These are phyloP conservation scores for Dactylellina parvicollis DNA, from an alignment of 2,329 filamentous ascomycete genomes.

Conservation along the genomic window DNA sequence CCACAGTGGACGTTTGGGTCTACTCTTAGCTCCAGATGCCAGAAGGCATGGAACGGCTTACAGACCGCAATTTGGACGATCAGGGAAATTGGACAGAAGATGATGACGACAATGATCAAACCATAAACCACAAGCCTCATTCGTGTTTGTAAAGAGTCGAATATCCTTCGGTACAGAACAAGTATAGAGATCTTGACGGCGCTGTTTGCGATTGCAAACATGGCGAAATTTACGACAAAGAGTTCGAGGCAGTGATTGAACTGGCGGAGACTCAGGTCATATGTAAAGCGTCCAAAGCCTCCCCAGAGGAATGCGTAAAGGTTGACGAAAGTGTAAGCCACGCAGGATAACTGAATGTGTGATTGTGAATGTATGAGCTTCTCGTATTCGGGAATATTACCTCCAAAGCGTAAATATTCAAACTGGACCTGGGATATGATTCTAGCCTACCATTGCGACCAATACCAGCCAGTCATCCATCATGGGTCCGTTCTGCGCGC, in stretches of 20 bases:
- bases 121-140: slow-evolving; percentile 20
- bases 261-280: slow-evolving; percentile 18
- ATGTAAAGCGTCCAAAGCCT: slow-evolving; percentile 21
- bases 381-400: neutral
- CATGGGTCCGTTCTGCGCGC: slow-evolving; percentile 6
- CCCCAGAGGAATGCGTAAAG: slow-evolving; percentile 29
- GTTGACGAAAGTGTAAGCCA: slow-evolving; percentile 25
- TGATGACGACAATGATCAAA: neutral
- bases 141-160: slow-evolving; percentile 29
- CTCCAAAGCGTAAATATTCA: neutral
- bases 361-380: neutral
- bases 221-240: slow-evolving; percentile 12
- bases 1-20: slow-evolving; percentile 17
- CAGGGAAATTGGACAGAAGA: slow-evolving; percentile 28
- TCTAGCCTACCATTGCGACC: slow-evolving; percentile 10
- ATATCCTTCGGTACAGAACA: slow-evolving; percentile 17
- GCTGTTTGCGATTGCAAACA: slow-evolving; percentile 22
- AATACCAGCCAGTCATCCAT: slow-evolving; percentile 28
- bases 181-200: slow-evolving; percentile 28
- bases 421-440: neutral
- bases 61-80: slow-evolving; percentile 4
- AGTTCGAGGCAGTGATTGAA: slow-evolving; percentile 21
- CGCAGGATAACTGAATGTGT: slow-evolving; percentile 9
- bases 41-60: slow-evolving; percentile 23
- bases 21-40: slow-evolving; percentile 8